Evolutionary conservation across 2,329 filamentous ascomycete species (phyloP).

Genomic region (Epicoccum sorghinum): DNA sequence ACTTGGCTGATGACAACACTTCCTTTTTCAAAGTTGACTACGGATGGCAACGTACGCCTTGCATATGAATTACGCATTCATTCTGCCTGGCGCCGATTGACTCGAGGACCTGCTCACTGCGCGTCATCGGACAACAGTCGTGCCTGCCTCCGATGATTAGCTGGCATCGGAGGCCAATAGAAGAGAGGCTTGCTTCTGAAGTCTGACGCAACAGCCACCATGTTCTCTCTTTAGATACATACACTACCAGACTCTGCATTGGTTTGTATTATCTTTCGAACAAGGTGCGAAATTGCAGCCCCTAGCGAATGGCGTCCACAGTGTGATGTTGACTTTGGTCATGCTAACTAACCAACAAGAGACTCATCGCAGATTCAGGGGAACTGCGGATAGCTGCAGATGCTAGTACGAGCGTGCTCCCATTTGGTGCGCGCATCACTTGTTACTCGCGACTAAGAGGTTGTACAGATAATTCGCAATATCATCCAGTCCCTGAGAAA

Average conservation of each 20-base stretch:
- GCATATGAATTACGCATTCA: neutral
- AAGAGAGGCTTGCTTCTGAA: neutral
- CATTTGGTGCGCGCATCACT: constrained; percentile 15
- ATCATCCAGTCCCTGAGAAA: neutral
- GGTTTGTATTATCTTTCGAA: too few relatives aligned
- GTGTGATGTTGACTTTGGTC: too few relatives aligned
- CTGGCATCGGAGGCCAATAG: neutral
- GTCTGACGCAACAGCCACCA: neutral
- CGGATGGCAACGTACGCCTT: neutral
- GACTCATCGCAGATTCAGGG: neutral
- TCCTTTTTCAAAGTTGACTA: neutral
- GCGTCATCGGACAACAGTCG: neutral
- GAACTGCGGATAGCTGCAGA: neutral
- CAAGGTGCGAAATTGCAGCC: too few relatives aligned
- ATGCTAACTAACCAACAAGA: too few relatives aligned
- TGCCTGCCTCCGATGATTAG: neutral
- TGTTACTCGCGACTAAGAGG: constrained; percentile 20
- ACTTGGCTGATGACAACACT: neutral
- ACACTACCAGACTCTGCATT: too few relatives aligned
- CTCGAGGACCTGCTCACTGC: neutral
- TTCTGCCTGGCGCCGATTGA: neutral
- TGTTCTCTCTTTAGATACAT: too few relatives aligned
- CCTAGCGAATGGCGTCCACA: too few relatives aligned
- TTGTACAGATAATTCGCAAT: neutral
- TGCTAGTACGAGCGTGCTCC: constrained; percentile 21